Conservation (phyloP, 1,139 yeast genomes). For the Williopsis jadinii region DNA sequence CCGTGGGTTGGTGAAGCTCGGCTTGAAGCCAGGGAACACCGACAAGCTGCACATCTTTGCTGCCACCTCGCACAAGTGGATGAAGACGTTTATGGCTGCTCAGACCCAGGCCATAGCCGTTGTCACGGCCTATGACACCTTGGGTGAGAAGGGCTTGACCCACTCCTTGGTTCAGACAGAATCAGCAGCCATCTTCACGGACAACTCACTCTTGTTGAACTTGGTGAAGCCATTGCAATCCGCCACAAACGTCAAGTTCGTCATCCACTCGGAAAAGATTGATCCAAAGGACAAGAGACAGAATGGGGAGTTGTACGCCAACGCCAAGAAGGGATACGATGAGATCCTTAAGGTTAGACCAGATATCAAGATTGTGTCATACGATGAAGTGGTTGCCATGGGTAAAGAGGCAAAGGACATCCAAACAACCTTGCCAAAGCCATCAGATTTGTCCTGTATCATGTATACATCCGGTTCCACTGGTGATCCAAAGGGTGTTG, state of each 20-base stretch:
- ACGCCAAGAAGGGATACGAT: conserved; percentile 51
- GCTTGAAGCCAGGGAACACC: conserved; percentile 56
- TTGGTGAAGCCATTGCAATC: conserved; percentile 66
- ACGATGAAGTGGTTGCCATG: conserved; percentile 55
- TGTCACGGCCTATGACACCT: conserved; percentile 95
- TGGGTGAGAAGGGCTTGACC: conserved; percentile 87
- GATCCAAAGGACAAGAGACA: conserved; percentile 58
- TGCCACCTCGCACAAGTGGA: conserved; percentile 80
- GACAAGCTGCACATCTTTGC: conserved; percentile 81
- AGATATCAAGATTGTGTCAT: conserved; percentile 61
- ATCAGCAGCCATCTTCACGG: conserved; percentile 74
- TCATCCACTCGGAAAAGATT: conserved; percentile 65
- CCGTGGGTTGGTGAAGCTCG: conserved; percentile 68
- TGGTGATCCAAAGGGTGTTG: conserved; percentile 97
- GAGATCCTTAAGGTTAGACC: conserved; percentile 62
- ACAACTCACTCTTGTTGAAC: conserved; percentile 60
- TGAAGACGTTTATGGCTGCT: conserved; percentile 78
- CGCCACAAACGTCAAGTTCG: conserved; percentile 54
- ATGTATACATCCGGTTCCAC: conserved; percentile 99
- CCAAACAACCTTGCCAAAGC: conserved; percentile 45
- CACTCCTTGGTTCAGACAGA: conserved; percentile 82
- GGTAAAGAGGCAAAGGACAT: conserved; percentile 43
- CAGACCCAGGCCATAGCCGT: conserved; percentile 74
- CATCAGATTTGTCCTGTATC: conserved; percentile 80
- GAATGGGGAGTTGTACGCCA: conserved; percentile 47